Percentiles rank a stretch among this genome's conserved stretches.
Evolutionary conservation across 257 asterid genomes (phyloP).

Genomic region (Ophiorrhiza pumila): DNA sequence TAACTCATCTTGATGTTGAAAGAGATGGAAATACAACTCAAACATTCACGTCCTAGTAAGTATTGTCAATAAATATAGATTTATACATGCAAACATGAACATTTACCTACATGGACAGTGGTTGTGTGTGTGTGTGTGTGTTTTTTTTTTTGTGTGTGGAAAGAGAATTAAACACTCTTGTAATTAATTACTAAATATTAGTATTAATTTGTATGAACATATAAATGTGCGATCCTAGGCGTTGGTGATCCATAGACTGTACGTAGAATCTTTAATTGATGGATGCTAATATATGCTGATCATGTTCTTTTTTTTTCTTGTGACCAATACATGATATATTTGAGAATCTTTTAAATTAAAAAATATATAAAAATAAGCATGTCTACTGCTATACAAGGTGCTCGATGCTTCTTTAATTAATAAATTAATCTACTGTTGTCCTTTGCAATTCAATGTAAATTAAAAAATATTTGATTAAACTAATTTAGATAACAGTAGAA

Average conservation of each 20-base stretch:
- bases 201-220: slow-evolving; percentile 4
- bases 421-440: slow-evolving; percentile 13
- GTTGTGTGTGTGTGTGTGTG: background rate
- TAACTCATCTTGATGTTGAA: too few relatives aligned
- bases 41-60: too few relatives aligned
- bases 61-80: too few relatives aligned
- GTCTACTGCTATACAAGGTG: slow-evolving; percentile 31
- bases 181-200: slow-evolving; percentile 11
- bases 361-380: background rate
- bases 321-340: background rate
- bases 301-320: background rate
- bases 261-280: slow-evolving; percentile 24
- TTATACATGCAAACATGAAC: too few relatives aligned
- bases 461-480: slow-evolving; percentile 17
- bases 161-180: background rate
- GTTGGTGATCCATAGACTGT: slow-evolving; percentile 54
- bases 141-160: background rate
- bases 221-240: slow-evolving; percentile 53
- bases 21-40: too few relatives aligned
- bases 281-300: slow-evolving; percentile 3
- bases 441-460: slow-evolving; percentile 13
- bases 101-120: too few relatives aligned
- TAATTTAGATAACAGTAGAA: slow-evolving; percentile 13
- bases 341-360: background rate
- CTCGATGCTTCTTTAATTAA: slow-evolving; percentile 11